Conservation (phyloP, 108 stramenopile species). For the Conticribra weissflogii region DNA sequence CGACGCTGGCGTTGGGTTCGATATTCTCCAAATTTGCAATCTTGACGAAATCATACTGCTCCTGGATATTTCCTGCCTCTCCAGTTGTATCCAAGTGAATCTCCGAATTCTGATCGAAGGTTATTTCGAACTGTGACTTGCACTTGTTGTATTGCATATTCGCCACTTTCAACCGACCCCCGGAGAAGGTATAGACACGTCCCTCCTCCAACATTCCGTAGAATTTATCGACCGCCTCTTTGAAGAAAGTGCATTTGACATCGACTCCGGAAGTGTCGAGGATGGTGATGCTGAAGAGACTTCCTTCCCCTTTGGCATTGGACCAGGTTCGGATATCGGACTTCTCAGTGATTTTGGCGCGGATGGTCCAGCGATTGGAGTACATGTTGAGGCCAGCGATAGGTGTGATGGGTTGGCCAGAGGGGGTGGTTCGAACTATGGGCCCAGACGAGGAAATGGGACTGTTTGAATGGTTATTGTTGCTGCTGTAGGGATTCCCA, state of each 20-base stretch:
- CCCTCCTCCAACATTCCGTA: slow-evolving; percentile 82
- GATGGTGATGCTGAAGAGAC: slow-evolving; percentile 85
- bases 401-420: slow-evolving; percentile 72
- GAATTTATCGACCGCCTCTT: slow-evolving; percentile 94
- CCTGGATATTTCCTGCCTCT: slow-evolving; percentile 77
- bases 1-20: slow-evolving; percentile 67
- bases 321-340: slow-evolving; percentile 88
- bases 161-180: slow-evolving; percentile 93
- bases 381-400: slow-evolving; percentile 95
- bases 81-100: slow-evolving; percentile 76
- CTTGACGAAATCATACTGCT: slow-evolving; percentile 71
- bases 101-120: slow-evolving; percentile 90
- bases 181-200: slow-evolving; percentile 91
- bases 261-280: slow-evolving; percentile 88
- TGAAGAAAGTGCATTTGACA: slow-evolving; percentile 96
- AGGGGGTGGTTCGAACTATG: slow-evolving; percentile 59
- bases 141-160: slow-evolving; percentile 94
- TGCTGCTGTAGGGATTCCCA: slow-evolving; percentile 48
- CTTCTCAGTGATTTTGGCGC: slow-evolving; percentile 89
- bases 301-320: slow-evolving; percentile 94
- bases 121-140: slow-evolving; percentile 92
- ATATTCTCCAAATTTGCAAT: slow-evolving; percentile 74
- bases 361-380: slow-evolving; percentile 91
- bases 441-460: slow-evolving; percentile 43
- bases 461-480: slow-evolving; percentile 27